Percentiles rank a stretch among this genome's conserved stretches.
Conservation (phyloP, 2,329 filamentous ascomycete genomes). For the Magnaporthiopsis rhizophila region DNA sequence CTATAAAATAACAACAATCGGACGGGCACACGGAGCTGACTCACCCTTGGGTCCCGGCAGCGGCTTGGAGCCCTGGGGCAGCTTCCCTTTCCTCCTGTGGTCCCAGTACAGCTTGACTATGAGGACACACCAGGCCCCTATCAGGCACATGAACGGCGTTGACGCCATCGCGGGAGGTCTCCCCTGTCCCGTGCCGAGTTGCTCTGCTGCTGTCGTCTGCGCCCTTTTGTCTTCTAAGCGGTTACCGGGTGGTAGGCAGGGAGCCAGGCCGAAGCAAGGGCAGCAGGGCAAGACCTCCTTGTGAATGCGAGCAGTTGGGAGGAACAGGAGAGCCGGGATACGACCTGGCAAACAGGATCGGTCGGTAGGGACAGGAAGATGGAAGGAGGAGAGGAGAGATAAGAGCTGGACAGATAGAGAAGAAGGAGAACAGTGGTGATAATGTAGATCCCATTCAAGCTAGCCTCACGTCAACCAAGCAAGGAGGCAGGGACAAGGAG, state of each 20-base stretch:
- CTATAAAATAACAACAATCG: neutral
- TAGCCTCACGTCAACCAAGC: neutral
- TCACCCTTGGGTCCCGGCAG: conserved; percentile 23
- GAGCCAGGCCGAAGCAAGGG: neutral
- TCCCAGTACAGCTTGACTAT: conserved; percentile 10
- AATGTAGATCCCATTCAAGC: neutral
- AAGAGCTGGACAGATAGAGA: neutral
- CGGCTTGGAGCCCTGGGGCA: conserved; percentile 19
- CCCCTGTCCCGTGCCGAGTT: neutral
- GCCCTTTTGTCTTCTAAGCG: neutral
- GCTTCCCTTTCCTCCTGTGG: conserved; percentile 12
- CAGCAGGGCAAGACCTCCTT: neutral
- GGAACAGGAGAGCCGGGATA: neutral
- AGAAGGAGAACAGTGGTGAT: neutral
- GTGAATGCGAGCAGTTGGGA: neutral
- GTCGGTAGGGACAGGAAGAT: neutral
- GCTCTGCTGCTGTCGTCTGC: neutral
- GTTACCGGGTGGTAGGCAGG: neutral
- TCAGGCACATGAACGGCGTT: conserved; percentile 1
- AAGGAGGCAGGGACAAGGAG: neutral
- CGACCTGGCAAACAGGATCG: neutral
- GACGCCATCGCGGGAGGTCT: conserved; percentile 1
- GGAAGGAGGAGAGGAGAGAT: neutral
- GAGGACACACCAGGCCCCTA: conserved; percentile 10
- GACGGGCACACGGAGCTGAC: neutral